These are phyloP conservation scores for Termitomyces sp. DNA, from an alignment of 768 basidiomycete species.

Conservation along the genomic window DNA sequence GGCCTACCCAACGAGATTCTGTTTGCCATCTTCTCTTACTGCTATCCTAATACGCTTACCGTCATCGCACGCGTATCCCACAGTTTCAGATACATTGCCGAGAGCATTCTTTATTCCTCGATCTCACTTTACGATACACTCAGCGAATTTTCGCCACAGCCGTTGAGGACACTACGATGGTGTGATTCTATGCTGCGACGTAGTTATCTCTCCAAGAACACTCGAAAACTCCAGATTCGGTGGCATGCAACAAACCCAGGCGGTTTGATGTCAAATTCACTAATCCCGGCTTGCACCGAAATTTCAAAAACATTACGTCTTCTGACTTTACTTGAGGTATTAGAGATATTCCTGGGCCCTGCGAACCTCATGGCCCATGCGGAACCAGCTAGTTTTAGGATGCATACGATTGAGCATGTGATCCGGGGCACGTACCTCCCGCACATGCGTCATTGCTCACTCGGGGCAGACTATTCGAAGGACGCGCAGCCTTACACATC, in stretches of 20 bases:
- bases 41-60: slow-evolving; percentile 31
- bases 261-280: slow-evolving; percentile 19
- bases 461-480: slow-evolving; percentile 41
- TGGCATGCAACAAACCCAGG: slow-evolving; percentile 43
- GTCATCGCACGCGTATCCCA: slow-evolving; percentile 39
- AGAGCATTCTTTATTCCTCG: slow-evolving; percentile 52
- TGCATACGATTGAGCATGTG: slow-evolving; percentile 44
- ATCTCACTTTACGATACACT: slow-evolving; percentile 44
- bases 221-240: slow-evolving; percentile 43
- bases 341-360: slow-evolving; percentile 49
- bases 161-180: slow-evolving; percentile 40
- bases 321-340: slow-evolving; percentile 40
- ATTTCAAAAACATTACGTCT: slow-evolving; percentile 30
- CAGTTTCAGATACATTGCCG: slow-evolving; percentile 46
- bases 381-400: slow-evolving; percentile 4
- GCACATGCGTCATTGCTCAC: slow-evolving; percentile 31
- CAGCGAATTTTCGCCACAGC: slow-evolving; percentile 32
- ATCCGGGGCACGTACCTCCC: slow-evolving; percentile 33
- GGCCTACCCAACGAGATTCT: slow-evolving; percentile 54
- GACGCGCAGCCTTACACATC: slow-evolving; percentile 34
- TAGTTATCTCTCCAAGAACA: slow-evolving; percentile 38
- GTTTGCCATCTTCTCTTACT: slow-evolving; percentile 36
- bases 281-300: slow-evolving; percentile 33
- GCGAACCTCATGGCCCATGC: slow-evolving; percentile 25
- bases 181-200: slow-evolving; percentile 44